Evolutionary conservation across 202 grass and related monocot genomes (phyloP), one percentile per base, ranked within the genome.

Genomic region (Alloteropsis angusta): DNA sequence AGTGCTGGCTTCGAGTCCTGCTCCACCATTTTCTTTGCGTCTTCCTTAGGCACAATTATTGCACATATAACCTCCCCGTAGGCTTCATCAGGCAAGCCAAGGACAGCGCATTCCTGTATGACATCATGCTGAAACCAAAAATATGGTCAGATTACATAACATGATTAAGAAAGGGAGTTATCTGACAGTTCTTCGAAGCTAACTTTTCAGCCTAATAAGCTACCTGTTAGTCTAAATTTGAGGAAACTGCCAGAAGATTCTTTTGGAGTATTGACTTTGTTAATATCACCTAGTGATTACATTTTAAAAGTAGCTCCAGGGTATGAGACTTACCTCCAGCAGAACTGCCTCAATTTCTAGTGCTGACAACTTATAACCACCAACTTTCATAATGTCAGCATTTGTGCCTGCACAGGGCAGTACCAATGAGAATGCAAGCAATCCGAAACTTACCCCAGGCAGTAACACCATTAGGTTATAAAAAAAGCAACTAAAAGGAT

Each of bases 341-440:
- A 98, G 74, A 8, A 98, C 83, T 11, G 95, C 75, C 78, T 98
- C 95, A 65, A 98, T 98, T 88, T 98, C 95, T 83, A 98, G 76
- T 49, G 95, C 89, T 21, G 95, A 98, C n/a, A 98, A 73, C 68
- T 98, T 98, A 71, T 94, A 98, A 81, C 95, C 95, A 54, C 95
- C 95, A 77, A 98, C 83, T 98, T 98, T 98, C 87, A 98, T 98
- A 65, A 98, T 98, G 76, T 94, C 95, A 66, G 95, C 95, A 84
- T 98, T 98, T 82, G 89, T 98, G 68, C 95, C 95, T 98, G 85
- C 67, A 80, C 9, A 77, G 12, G 62, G 32, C 15, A 68, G 25
- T 74, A 79, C 13, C 79, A 46, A 66, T 81, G 60, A 86, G 71
- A 15, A 12, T 43, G 65, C 6, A 43, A 76, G 18, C 1, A 57